These are phyloP conservation scores for Neonectria hederae DNA, from an alignment of 2,329 filamentous ascomycete species.

Conservation along the genomic window DNA sequence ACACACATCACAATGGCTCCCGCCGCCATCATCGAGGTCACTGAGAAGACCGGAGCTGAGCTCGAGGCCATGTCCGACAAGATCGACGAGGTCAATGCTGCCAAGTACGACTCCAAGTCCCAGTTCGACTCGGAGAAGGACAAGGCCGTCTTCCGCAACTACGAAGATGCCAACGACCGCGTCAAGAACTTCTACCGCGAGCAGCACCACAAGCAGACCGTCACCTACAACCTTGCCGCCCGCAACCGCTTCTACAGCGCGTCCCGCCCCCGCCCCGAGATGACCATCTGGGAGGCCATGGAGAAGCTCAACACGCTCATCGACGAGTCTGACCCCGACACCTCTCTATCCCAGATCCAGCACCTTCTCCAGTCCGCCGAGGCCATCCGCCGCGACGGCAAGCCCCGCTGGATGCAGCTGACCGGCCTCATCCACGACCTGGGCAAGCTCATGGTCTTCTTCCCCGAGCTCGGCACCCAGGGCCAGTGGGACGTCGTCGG, in stretches of 20 bases:
- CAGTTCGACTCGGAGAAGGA: conserved; percentile 80
- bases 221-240: conserved; percentile 85
- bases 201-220: conserved; percentile 76
- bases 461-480: conserved; percentile 69
- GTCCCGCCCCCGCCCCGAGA: conserved; percentile 69
- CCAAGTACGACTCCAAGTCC: conserved; percentile 63
- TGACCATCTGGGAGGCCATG: conserved; percentile 92
- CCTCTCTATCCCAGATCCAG: conserved; percentile 86
- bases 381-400: conserved; percentile 85
- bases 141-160: conserved; percentile 83
- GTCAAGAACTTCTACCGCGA: conserved; percentile 88
- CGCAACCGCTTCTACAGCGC: conserved; percentile 68
- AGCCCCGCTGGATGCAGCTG: conserved; percentile 84
- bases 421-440: conserved; percentile 82
- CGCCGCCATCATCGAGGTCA: conserved; percentile 37
- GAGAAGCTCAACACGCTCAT: conserved; percentile 92
- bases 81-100: conserved; percentile 62
- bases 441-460: conserved; percentile 83
- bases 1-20: conserved; percentile 41
- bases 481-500: conserved; percentile 96
- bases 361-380: conserved; percentile 90
- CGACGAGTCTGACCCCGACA: conserved; percentile 92
- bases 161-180: conserved; percentile 82
- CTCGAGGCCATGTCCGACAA: conserved; percentile 61
- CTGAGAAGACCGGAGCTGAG: conserved; percentile 36